Conservation (phyloP, 2,329 filamentous ascomycete genomes). For the Fusarium sp. region DNA sequence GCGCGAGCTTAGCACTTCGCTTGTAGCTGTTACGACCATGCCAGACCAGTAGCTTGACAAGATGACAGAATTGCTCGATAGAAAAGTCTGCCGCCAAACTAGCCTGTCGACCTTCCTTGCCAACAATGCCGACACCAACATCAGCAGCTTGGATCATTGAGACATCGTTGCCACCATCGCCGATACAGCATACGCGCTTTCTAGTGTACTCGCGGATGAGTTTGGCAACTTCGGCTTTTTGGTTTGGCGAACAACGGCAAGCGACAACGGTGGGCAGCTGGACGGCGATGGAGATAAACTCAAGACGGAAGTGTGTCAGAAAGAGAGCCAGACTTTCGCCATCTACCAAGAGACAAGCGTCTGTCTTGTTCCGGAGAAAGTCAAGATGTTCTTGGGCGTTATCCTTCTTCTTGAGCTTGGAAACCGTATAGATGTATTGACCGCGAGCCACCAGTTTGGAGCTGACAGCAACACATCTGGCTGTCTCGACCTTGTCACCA, state of each 20-base stretch:
- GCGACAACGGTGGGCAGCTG: conserved; percentile 90
- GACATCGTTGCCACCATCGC: conserved; percentile 97
- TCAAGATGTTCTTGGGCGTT: conserved; percentile 88
- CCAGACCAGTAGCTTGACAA: conserved; percentile 98
- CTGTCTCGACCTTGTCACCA: conserved; percentile 97
- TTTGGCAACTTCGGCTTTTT: conserved; percentile 92
- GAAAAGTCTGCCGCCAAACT: conserved; percentile 96
- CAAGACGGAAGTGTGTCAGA: conserved; percentile 79
- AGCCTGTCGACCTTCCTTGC: conserved; percentile 95
- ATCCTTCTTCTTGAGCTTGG: conserved; percentile 83
- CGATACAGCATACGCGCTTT: conserved; percentile 96
- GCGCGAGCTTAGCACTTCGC: conserved; percentile 90
- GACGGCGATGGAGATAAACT: conserved; percentile 90
- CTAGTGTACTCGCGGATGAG: conserved; percentile 91
- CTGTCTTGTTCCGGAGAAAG: conserved; percentile 86
- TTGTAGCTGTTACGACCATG: conserved; percentile 98
- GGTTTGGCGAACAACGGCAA: conserved; percentile 94
- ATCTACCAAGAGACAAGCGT: conserved; percentile 89
- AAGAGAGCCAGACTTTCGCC: conserved; percentile 88
- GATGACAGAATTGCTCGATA: conserved; percentile 92
- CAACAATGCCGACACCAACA: conserved; percentile 96
- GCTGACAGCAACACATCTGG: conserved; percentile 92
- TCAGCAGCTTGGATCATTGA: conserved; percentile 99
- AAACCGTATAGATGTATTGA: conserved; percentile 94
- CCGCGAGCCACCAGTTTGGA: conserved; percentile 92